These are phyloP conservation scores for Gnomoniopsis smithogilvyi DNA, from an alignment of 2,329 filamentous ascomycete species.

Conservation along the genomic window DNA sequence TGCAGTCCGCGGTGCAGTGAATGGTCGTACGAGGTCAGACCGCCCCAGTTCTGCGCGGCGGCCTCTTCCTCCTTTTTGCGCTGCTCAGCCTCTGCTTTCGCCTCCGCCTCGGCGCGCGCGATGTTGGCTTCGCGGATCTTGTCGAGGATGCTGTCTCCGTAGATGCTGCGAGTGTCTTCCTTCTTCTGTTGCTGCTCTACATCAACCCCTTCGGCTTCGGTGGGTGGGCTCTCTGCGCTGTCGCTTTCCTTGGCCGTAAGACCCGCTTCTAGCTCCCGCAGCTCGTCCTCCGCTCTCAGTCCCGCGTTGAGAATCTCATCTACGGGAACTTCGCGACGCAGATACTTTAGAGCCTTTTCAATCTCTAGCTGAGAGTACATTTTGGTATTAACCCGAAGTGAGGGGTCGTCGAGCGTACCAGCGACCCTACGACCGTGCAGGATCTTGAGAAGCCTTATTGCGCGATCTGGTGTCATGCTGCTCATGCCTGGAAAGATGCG, in stretches of 20 bases:
- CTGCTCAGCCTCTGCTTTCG: constrained; percentile 39
- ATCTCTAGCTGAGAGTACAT: constrained; percentile 40
- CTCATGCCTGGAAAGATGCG: constrained; percentile 52
- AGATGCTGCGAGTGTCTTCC: constrained; percentile 33
- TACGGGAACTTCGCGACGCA: constrained; percentile 52
- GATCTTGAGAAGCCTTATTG: constrained; percentile 54
- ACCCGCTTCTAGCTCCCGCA: constrained; percentile 47
- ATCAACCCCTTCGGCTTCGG: constrained; percentile 20
- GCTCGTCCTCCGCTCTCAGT: constrained; percentile 60
- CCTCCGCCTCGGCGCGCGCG: constrained; percentile 45
- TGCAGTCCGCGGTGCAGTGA: constrained; percentile 16
- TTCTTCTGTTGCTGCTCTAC: constrained; percentile 35
- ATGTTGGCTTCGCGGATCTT: constrained; percentile 52
- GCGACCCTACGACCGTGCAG: constrained; percentile 62
- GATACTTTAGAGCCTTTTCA: constrained; percentile 48
- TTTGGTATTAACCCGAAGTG: constrained; percentile 44
- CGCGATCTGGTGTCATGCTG: constrained; percentile 39
- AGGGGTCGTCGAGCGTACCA: constrained; percentile 60
- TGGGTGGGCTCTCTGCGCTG: constrained; percentile 20
- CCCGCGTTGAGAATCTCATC: constrained; percentile 61
- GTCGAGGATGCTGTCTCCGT: constrained; percentile 56
- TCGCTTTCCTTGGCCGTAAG: constrained; percentile 20
- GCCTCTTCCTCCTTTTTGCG: constrained; percentile 39
- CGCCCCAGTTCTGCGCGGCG: constrained; percentile 33
- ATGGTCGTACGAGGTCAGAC: constrained; percentile 33